These are phyloP conservation scores for Castanea mollissima DNA, from an alignment of 306 rosid species.

Conservation along the genomic window DNA sequence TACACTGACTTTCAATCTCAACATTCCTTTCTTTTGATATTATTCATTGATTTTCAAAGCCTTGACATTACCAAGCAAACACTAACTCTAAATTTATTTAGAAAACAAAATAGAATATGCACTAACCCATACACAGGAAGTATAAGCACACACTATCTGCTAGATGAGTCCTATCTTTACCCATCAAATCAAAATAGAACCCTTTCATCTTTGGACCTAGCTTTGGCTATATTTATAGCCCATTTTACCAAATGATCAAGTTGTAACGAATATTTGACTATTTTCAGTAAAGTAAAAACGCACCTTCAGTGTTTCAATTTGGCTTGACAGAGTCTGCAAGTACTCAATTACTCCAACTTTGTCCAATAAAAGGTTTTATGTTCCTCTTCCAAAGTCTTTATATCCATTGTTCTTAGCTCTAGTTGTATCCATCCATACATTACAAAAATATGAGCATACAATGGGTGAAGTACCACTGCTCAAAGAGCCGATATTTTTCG, in stretches of 20 bases:
- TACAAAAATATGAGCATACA: neutral
- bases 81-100: too few relatives aligned
- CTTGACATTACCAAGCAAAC: too few relatives aligned
- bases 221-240: neutral
- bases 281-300: neutral
- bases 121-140: too few relatives aligned
- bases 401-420: slow-evolving; percentile 55
- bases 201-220: neutral
- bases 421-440: slow-evolving; percentile 49
- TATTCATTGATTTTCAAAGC: too few relatives aligned
- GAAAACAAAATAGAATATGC: too few relatives aligned
- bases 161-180: neutral
- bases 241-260: neutral
- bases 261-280: neutral
- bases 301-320: slow-evolving; percentile 68
- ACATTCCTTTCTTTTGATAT: too few relatives aligned
- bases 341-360: slow-evolving; percentile 67
- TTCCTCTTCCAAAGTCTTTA: slow-evolving; percentile 65
- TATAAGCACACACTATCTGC: too few relatives aligned
- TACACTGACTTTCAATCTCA: too few relatives aligned
- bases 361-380: slow-evolving; percentile 60
- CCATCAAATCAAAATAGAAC: neutral
- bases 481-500: neutral
- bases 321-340: slow-evolving; percentile 62
- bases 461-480: neutral